These are phyloP conservation scores for Ustilago crameri DNA, from an alignment of 1,284 basidiomycete species.

Conservation along the genomic window DNA sequence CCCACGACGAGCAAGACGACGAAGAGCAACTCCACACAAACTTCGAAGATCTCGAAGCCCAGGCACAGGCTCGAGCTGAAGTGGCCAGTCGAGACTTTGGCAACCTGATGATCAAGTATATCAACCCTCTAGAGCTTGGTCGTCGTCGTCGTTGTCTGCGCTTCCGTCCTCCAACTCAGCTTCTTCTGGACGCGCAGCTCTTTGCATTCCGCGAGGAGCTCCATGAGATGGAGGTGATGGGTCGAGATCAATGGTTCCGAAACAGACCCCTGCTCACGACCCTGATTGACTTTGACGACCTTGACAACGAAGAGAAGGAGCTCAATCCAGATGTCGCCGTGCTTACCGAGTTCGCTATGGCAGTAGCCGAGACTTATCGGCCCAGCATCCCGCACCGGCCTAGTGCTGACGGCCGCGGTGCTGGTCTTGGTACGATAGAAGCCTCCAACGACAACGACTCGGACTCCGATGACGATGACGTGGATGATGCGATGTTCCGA, in stretches of 20 bases:
- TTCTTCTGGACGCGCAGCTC: background rate
- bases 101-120: background rate
- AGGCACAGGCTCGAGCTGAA: background rate
- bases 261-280: background rate
- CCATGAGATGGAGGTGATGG: background rate
- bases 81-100: background rate
- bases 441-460: background rate
- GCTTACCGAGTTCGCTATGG: background rate
- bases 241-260: background rate
- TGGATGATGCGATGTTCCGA: background rate
- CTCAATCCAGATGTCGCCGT: background rate
- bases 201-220: background rate
- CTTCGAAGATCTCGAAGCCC: slow-evolving; percentile 4
- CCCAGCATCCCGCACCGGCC: background rate
- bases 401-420: too few relatives aligned
- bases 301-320: background rate
- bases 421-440: too few relatives aligned
- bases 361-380: background rate
- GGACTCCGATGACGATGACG: background rate
- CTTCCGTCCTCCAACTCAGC: background rate
- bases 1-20: slow-evolving; percentile 1
- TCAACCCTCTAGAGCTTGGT: background rate
- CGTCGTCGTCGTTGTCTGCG: background rate
- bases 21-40: background rate
- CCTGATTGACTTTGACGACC: background rate